Evolutionary conservation across 345 rosid genomes (phyloP), one percentile per base, ranked within the genome.

Genomic region (Luvunga scandens): DNA sequence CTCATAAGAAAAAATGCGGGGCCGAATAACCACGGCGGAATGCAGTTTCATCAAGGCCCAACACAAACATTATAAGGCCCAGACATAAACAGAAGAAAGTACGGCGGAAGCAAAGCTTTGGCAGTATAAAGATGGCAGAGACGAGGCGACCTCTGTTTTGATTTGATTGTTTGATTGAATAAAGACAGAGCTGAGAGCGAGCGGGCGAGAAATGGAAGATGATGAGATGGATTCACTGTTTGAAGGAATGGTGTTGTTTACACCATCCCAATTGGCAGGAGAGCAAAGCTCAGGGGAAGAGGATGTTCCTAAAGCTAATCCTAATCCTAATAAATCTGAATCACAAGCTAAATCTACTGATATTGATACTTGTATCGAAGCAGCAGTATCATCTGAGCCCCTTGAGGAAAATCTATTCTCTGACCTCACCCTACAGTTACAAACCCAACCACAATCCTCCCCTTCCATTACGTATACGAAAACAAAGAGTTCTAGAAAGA

Each of bases 381-480:
- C 81, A 12, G 56, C 68, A 55, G 31, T 75, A 1, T 39, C 86
- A 42, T 59, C 87, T 10, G 87, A 85, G 80, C 87, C 98, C 72
- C 88, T 94, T 57, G 97, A 94, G 75, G 98, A 94, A 81, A 89
- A 92, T 76, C 79, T 94, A 12, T 92, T 94, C 84, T 92, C 96
- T 33, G 95, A 94, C 73, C 90, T 94, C 67, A 88, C 92, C 21
- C 81, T 93, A 30, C 89, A 21, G 71, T 53, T 19, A 53, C 22
- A 53, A 53, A 48, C 69, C 34, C 84, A 68, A n/a, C 30, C 48
- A 19, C 48, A 34, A 6, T 34, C 75, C 12, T 66, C 16, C 38
- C 71, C 53, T 62, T 33, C 31, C 73, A 3, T 10, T 27, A 8
- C 61, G 5, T 63, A 9, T 24, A 6, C 55, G 24, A 72, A 5